A percentile compares a stretch with the other conserved stretches of the same genome.
Conservation (phyloP, 2,329 filamentous ascomycete genomes). For the Stagonosporopsis chrysanthemi region DNA sequence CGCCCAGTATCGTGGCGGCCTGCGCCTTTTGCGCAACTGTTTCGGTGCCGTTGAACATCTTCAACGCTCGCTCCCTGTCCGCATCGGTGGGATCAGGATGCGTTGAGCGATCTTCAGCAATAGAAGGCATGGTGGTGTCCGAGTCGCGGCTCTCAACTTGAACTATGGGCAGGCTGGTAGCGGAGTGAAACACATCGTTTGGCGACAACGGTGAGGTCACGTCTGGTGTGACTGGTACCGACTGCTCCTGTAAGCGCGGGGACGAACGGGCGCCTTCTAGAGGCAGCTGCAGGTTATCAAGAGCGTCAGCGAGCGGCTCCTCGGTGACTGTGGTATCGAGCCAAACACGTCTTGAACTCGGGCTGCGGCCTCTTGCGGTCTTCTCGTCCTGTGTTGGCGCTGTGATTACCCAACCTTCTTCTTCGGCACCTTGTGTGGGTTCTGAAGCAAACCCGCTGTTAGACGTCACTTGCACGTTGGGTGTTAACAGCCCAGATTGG, state of each 20-base stretch:
- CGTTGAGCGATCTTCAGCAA: constrained; percentile 43
- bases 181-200: constrained; percentile 57
- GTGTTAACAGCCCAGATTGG: constrained; percentile 34
- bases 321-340: constrained; percentile 50
- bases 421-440: constrained; percentile 47
- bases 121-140: constrained; percentile 42
- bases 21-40: constrained; percentile 79
- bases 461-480: constrained; percentile 29
- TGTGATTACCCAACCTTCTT: constrained; percentile 50
- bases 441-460: constrained; percentile 28
- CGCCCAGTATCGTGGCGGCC: constrained; percentile 88
- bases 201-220: constrained; percentile 52
- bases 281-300: constrained; percentile 47
- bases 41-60: constrained; percentile 85
- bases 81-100: constrained; percentile 63
- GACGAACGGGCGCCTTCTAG: constrained; percentile 50
- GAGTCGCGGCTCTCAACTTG: constrained; percentile 58
- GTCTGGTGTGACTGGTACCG: constrained; percentile 40
- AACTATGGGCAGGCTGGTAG: constrained; percentile 59
- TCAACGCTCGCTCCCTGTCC: constrained; percentile 78
- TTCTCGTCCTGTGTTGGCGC: constrained; percentile 38
- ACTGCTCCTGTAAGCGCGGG: constrained; percentile 45
- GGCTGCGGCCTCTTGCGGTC: constrained; percentile 22
- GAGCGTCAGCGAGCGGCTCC: constrained; percentile 39
- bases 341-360: constrained; percentile 49